phyloP scores from a whole-genome alignment of 169 alveolate genomes.

The Plasmodium cynomolgi region DNA sequence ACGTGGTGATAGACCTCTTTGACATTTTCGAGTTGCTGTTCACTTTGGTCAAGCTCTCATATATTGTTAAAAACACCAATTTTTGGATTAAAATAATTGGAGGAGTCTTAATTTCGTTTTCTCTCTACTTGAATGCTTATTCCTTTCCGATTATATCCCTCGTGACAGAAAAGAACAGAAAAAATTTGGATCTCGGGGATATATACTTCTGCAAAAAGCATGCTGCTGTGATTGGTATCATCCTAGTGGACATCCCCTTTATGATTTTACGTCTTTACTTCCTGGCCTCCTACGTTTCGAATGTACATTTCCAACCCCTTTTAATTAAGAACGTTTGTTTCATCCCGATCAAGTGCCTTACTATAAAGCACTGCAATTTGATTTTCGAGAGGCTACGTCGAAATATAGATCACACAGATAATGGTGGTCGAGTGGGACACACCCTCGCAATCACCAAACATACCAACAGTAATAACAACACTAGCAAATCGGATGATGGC shows the following conservation, averaged over 20 bases:
- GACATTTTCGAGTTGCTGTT: conserved; percentile 79
- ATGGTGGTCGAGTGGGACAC: neutral
- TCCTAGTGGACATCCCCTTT: conserved; percentile 41
- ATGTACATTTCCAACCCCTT: conserved; percentile 46
- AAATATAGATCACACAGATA: conserved; percentile 27
- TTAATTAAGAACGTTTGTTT: conserved; percentile 54
- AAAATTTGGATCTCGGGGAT: conserved; percentile 63
- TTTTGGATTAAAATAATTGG: conserved; percentile 71
- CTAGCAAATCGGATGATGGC: neutral
- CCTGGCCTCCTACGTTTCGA: conserved; percentile 37
- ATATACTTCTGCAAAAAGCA: conserved; percentile 64
- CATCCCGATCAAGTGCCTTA: conserved; percentile 49
- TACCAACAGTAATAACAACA: neutral
- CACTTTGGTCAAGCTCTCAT: conserved; percentile 31
- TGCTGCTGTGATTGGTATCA: conserved; percentile 57
- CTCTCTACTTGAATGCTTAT: conserved; percentile 48
- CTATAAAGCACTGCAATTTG: conserved; percentile 38
- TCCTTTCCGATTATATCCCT: conserved; percentile 64
- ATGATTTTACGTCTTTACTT: conserved; percentile 59
- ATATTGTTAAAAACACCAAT: conserved; percentile 40
- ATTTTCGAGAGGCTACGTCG: conserved; percentile 26
- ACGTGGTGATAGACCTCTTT: conserved; percentile 80
- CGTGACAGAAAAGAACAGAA: conserved; percentile 44
- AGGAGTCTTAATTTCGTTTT: conserved; percentile 55
- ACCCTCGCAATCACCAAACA: neutral